Base-by-base conservation (phyloP, 169 alveolate genomes). In the Plasmodium cynomolgi region DNA sequence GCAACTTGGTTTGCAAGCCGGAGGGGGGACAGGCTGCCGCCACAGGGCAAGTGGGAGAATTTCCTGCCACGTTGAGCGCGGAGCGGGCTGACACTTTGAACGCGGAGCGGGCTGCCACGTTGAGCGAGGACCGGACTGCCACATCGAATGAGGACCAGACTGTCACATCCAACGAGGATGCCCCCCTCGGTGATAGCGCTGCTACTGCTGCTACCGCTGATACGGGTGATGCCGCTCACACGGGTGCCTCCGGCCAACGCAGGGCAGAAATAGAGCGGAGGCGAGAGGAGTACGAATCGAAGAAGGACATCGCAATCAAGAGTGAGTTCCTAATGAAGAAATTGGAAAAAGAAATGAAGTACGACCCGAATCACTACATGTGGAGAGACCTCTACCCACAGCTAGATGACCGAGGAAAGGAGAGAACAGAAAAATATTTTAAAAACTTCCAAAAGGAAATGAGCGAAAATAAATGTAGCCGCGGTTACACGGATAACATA, bases 401-500 rank as follows among this genome's bases (percentile, higher is more conserved):
- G 68, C 62, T 91, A 73, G 84, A 74, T 75, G 92, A 81, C 8
- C 84, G 84, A 71, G 86, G 84, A 47, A 91, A 82, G 58, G 56
- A 91, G 20, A 81, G 79, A 56, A 82, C 95, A 5, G 95, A 91
- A 44, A 82, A 81, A 91, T 91, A 91, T 23, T 91, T 91, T 81
- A 81, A 91, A 5, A 56, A 72, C 39, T 73, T 91, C 26, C 73
- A 91, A 73, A 91, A 81, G 39, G 95, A 91, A 44, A 91, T 91
- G 91, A 82, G 75, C 62, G 95, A 91, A 54, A 68, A 91, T 71
- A 81, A 82, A 50, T 91, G 20, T 79, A 83, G 95, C 83, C 82
- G 95, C 54, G 95, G 95, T 4, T 91, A 91, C 77, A 83, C 92
- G n/a, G 95, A 91, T 71, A 91, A 91, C 75, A 91, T 91, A n/a